phyloP scores from a whole-genome alignment of 202 grass and related monocot genomes.

The Carex arenaria region DNA sequence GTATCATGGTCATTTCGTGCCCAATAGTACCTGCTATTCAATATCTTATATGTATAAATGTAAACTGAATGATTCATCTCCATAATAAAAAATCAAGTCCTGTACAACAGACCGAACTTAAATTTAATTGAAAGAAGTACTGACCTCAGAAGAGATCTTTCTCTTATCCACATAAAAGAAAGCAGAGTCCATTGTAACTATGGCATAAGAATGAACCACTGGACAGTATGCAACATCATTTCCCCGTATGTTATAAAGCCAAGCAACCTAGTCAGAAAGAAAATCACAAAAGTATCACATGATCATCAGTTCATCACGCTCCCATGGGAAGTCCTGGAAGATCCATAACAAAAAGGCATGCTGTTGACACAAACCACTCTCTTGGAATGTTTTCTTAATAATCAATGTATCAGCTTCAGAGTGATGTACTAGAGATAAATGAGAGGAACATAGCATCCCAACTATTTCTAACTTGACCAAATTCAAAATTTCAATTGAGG shows the following conservation, averaged over 20 bases:
- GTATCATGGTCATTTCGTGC: neutral
- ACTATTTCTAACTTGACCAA: neutral
- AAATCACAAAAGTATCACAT: constrained; percentile 15
- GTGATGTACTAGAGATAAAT: neutral
- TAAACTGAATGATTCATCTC: neutral
- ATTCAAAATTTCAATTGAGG: neutral
- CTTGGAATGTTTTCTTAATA: neutral
- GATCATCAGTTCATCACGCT: constrained; percentile 8
- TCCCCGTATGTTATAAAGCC: constrained; percentile 90
- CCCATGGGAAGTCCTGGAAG: neutral
- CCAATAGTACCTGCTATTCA: neutral
- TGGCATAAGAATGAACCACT: constrained; percentile 92
- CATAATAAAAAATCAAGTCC: neutral
- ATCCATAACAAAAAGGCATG: neutral
- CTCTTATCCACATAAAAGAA: constrained; percentile 93
- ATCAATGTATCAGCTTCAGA: neutral
- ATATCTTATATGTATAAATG: neutral
- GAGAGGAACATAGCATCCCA: neutral
- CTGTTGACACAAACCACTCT: neutral
- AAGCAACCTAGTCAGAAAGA: constrained; percentile 66
- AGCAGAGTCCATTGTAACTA: constrained; percentile 61
- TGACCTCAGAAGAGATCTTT: constrained; percentile 80
- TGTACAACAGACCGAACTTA: neutral
- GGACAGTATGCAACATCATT: constrained; percentile 85
- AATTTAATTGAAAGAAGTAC: constrained; percentile 19